Base-by-base conservation (phyloP, 805 yeast species). In the Suhomyces vadensis region DNA sequence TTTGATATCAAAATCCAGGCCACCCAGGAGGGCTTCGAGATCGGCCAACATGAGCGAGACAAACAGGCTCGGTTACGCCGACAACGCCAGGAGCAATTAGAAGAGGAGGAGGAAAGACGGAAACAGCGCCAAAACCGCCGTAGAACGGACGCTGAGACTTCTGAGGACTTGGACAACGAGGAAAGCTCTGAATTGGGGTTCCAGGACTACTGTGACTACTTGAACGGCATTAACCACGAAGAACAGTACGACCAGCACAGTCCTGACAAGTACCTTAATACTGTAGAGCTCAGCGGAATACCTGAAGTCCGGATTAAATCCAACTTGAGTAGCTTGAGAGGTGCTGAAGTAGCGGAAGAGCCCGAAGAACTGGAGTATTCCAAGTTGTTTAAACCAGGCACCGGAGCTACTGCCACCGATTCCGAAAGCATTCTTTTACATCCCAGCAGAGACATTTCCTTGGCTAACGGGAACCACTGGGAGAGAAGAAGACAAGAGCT, bases 1-100 rank as follows among this genome's bases (percentile, higher is more conserved):
- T 59, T 53, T 46, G 77, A 71, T 33, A 53, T 71, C 43, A 59
- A 54, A 35, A 33, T 48, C 4, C 71, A 65, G 41, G 74, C 75
- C 1, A 39, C 36, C 4, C 51, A 58, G 14, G 74, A 67, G 45
- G 65, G 67, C 2, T 66, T 70, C 36, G 52, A 61, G 5, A 47
- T 58, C 7, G 44, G 52, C 11, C 51, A 48, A 14, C 52, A 50
- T 25, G 62, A 56, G 19, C 14, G 19, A n/a, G 33, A 29, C 11
- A 41, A 39, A 11, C 26, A 36, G 14, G 8, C 44, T 31, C 31
- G 37, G 24, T 17, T 37, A 19, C 24, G 31, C 20, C 43, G 21
- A 29, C 24, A 29, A 35, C 36, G 26, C 17, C 29, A 41, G 25
- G 42, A 39, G 41, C 37, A 45, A 31, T 26, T 35, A 37, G 44